Evolutionary conservation across 1,139 yeast genomes (phyloP), one percentile per base, ranked within the genome.

Genomic region (Lodderomyces oxycetoniae): DNA sequence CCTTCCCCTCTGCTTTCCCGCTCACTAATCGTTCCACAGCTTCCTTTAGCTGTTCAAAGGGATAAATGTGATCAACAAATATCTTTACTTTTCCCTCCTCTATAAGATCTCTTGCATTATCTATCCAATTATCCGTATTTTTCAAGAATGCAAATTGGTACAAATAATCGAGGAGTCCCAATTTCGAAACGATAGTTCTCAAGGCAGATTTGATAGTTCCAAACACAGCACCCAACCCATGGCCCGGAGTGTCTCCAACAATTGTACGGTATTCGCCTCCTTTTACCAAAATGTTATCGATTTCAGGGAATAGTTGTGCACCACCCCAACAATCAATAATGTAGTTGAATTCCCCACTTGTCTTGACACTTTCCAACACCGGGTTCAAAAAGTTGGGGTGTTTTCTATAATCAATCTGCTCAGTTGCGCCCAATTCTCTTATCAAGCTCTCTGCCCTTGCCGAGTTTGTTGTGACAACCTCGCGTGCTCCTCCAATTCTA

Each of bases 1-100:
- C 64, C 51, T 84, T 84, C 26, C 94, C 94, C 38, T 64, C 67
- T 3, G 81, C 78, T 33, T 55, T 63, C 36, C 74, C 72, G 11
- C 64, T 53, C 11, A 52, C 54, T 25, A 80, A 52, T 40, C 57
- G 61, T 5, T 70, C 69, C 34, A 71, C 49, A 0, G 86, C 91
- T 4, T 59, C 50, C 31, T 68, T 49, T 44, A 57, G 72, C 11
- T 79, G 68, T 3, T 61, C 68, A 46, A 80, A 66, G 4, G 64
- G 52, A 44, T 61, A 67, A 15, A 69, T 70, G 9, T 77, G 62
- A 52, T 82, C 91, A 31, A 83, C 61, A 6, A 60, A 52, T 9
- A 77, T 61, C 28, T 57, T 54, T 32, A 77, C 48, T 15, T 63
- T 52, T 2, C 70, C 72, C 8, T 64, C 56, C 13, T 57, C 61